Evolutionary conservation across 768 basidiomycete genomes (phyloP).

Genomic region (Clavulina sp.): DNA sequence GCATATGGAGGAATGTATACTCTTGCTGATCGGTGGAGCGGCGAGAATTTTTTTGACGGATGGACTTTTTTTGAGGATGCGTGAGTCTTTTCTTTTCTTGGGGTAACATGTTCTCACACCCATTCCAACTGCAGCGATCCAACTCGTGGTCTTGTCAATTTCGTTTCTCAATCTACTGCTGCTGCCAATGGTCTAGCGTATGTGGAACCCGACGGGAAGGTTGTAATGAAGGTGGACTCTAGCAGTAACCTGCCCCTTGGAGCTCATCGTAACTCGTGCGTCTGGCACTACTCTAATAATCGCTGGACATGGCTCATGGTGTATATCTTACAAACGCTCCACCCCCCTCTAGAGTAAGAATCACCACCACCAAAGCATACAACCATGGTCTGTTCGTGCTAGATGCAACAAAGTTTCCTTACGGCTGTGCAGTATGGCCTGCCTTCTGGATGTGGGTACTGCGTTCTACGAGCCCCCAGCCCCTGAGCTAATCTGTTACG

Average conservation of each 20-base stretch:
- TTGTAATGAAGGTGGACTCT: slow-evolving; percentile 46
- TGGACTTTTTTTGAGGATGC: not conserved
- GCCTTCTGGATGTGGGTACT: slow-evolving; percentile 12
- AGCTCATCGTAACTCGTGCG: slow-evolving; percentile 31
- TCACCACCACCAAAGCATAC: slow-evolving; percentile 44
- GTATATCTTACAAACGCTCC: not conserved
- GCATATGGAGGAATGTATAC: too few species aligned
- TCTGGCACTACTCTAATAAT: not conserved
- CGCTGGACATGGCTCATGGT: too few species aligned
- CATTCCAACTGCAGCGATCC: slow-evolving; percentile 29
- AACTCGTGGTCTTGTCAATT: slow-evolving; percentile 52
- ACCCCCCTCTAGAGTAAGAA: slow-evolving; percentile 30
- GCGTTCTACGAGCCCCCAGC: not conserved
- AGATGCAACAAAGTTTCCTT: slow-evolving; percentile 52
- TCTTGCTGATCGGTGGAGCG: not conserved
- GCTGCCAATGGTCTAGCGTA: slow-evolving; percentile 37
- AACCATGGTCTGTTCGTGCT: slow-evolving; percentile 54
- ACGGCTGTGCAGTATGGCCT: slow-evolving; percentile 36
- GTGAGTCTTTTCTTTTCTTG: not conserved
- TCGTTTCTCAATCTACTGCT: slow-evolving; percentile 31
- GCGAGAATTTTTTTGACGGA: not conserved
- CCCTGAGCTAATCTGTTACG: not conserved
- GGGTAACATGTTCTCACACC: not conserved
- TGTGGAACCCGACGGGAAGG: slow-evolving; percentile 37
- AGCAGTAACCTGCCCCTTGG: slow-evolving; percentile 30